Percentiles rank a stretch among this genome's conserved stretches.
Evolutionary conservation across 225 moss, liverwort and hornwort genomes (phyloP).

Genomic region (Ulota crispa): DNA sequence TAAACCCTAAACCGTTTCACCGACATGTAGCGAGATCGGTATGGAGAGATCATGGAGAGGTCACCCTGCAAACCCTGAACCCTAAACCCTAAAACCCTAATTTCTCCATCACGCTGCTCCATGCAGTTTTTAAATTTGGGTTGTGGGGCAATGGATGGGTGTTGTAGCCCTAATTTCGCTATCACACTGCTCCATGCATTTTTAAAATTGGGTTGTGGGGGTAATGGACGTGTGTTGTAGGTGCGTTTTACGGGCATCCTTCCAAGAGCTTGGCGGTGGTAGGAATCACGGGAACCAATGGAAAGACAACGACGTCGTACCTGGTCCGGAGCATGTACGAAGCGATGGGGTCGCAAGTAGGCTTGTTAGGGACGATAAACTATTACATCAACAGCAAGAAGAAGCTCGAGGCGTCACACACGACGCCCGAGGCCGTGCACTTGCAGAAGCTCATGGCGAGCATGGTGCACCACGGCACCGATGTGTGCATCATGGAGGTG

Average conservation of each 20-base stretch:
- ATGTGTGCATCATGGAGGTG: constrained; percentile 92
- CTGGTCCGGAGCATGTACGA: constrained; percentile 88
- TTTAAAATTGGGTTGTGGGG: too few relatives aligned
- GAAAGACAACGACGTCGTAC: constrained; percentile 90
- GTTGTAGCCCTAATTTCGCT: constrained; percentile 13
- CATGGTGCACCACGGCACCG: constrained; percentile 82
- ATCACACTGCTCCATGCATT: too few relatives aligned
- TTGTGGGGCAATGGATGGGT: too few relatives aligned
- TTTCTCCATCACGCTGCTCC: too few relatives aligned
- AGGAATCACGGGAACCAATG: constrained; percentile 95
- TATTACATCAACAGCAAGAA: constrained; percentile 74
- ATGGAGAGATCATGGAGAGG: too few relatives aligned
- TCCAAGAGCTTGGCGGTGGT: constrained; percentile 78
- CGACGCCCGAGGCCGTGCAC: constrained; percentile 83
- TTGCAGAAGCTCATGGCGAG: constrained; percentile 92
- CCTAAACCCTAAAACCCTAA: too few relatives aligned
- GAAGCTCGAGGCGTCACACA: constrained; percentile 75
- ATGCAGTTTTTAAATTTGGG: too few relatives aligned
- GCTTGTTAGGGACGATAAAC: constrained; percentile 85
- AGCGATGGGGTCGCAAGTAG: constrained; percentile 77
- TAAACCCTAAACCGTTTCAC: too few relatives aligned
- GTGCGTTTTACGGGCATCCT: constrained; percentile 87
- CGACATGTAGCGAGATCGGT: too few relatives aligned
- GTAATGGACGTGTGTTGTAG: constrained; percentile 6
- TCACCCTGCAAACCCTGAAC: too few relatives aligned